Evolutionary conservation across 176 grass and related monocot species (phyloP), one percentile per base, ranked within the genome.

Genomic region (Raddia guianensis): DNA sequence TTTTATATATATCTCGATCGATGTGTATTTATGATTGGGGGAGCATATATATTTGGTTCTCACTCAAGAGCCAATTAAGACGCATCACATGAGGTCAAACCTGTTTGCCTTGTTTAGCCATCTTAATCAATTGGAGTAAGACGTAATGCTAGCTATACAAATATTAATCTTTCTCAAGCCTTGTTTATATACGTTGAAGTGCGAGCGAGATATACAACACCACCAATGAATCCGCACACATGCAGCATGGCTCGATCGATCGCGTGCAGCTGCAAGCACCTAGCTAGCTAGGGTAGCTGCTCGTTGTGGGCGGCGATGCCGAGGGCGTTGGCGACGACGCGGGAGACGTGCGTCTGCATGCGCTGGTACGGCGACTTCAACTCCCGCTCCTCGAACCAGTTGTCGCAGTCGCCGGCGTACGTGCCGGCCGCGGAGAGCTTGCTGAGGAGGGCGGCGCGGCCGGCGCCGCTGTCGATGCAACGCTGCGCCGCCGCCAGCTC

Each of bases 321-420:
- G 49, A 85, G 82, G 9, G 61, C 15, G 82, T 64, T 80, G 64
- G 73, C 66, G 5, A 57, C 77, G 76, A 63, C 44, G 82, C 78
- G 82, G 7, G 8, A 20, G 64, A 84, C 49, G 87, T 85, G 66
- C 18, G 3, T 7, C 48, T 76, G 27, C 21, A 68, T 1, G 40
- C 0, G 18, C 7, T 35, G 32, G 87, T 81, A 71, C 0, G 75
- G 82, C 71, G 55, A 53, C 16, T 2, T 0, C 9, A 70, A 1
- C 2, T 32, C 65, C 55, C 72, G 66, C 71, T 84, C 82, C 6
- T n/a, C 12, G 64, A 76, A 89, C 12, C 40, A 72, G 82, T 70
- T 43, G 37, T 48, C 49, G 87, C 87, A 85, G 71, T 81, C 77
- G 49, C 0, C 5, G 56, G 82, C 64, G 82, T 27, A 47, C 4